Conservation (phyloP, 106 monocot species). For the Dendrobium officinale region DNA sequence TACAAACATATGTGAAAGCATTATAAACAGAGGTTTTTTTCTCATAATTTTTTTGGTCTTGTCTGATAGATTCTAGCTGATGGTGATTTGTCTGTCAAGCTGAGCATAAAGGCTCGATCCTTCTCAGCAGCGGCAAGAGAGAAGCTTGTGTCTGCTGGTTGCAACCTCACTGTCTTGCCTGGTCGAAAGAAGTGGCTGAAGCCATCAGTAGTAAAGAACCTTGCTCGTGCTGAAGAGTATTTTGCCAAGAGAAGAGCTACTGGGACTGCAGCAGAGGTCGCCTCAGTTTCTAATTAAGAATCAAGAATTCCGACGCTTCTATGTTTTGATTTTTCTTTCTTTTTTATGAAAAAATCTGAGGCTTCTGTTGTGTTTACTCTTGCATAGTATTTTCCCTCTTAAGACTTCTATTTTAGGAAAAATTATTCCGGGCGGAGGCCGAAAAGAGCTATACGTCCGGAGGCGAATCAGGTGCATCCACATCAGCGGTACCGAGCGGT, state of each 20-base stretch:
- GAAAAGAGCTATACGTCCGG: too few relatives aligned
- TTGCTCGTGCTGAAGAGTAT: conserved; percentile 79
- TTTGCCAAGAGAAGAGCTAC: conserved; percentile 80
- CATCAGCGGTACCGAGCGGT: too few relatives aligned
- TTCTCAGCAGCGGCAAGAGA: conserved; percentile 68
- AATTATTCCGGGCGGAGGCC: too few relatives aligned
- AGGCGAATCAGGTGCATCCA: too few relatives aligned
- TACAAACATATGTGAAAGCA: background rate
- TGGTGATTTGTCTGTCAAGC: conserved; percentile 61
- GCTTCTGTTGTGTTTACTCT: too few relatives aligned
- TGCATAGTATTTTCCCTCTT: too few relatives aligned
- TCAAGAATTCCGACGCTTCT: too few relatives aligned
- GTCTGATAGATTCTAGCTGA: conserved; percentile 67
- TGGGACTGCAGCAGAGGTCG: conserved; percentile 3
- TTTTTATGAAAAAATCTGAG: too few relatives aligned
- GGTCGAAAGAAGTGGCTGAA: conserved; percentile 91
- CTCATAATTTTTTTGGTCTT: background rate
- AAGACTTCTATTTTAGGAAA: too few relatives aligned
- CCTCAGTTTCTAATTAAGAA: too few relatives aligned
- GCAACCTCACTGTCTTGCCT: conserved; percentile 62
- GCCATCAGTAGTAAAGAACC: conserved; percentile 79
- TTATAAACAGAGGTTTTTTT: background rate
- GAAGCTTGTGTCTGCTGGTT: conserved; percentile 81
- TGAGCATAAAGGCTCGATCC: conserved; percentile 76
- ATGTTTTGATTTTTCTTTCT: too few relatives aligned